phyloP scores from a whole-genome alignment of 2,329 filamentous ascomycete species.

The Penicillium freii region DNA sequence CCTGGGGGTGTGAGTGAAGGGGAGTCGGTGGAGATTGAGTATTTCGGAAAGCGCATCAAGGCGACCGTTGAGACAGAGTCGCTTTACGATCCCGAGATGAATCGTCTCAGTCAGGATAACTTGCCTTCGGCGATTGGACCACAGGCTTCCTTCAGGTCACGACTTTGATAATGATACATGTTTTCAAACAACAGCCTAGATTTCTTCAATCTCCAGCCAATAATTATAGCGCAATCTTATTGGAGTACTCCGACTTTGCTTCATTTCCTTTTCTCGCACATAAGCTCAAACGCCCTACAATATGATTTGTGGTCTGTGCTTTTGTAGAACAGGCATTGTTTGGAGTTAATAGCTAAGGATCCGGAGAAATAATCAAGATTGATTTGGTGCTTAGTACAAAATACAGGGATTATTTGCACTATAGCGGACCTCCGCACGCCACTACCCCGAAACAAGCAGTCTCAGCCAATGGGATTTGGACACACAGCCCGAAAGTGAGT shows the following conservation, averaged over 20 bases:
- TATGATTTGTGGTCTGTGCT: neutral
- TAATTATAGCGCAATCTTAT: no score
- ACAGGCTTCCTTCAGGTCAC: conserved; percentile 10
- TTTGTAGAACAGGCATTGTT: neutral
- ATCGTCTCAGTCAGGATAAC: conserved; percentile 30
- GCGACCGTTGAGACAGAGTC: conserved; percentile 57
- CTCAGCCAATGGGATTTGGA: no score
- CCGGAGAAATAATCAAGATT: no score
- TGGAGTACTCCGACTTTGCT: neutral
- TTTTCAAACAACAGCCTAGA: neutral
- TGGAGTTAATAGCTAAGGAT: no score
- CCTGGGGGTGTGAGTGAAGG: conserved; percentile 50
- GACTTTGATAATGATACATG: neutral
- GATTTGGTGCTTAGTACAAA: no score
- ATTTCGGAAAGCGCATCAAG: conserved; percentile 55
- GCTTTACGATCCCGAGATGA: conserved; percentile 47
- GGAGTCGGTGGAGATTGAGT: conserved; percentile 57
- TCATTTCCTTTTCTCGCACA: no score
- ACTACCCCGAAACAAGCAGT: no score
- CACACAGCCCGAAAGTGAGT: no score
- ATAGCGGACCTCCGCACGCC: no score
- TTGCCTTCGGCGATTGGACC: conserved; percentile 6
- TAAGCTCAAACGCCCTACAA: neutral
- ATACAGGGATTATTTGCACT: no score
- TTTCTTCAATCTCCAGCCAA: neutral